Base-by-base conservation (phyloP, 2,329 filamentous ascomycete genomes). In the Ambrosiella cleistominuta region DNA sequence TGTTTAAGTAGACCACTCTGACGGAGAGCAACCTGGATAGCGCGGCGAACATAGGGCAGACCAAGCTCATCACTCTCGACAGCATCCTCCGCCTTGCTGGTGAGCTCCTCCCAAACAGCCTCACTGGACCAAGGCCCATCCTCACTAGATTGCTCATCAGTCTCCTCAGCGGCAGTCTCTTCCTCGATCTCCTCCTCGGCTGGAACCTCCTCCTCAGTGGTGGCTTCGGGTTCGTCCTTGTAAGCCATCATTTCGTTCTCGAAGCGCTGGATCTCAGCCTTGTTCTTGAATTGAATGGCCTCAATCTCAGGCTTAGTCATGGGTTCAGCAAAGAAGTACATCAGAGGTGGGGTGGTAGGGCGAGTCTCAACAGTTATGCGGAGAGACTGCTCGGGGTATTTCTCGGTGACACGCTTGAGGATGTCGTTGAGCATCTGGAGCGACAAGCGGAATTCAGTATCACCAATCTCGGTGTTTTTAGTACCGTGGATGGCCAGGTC, bases 291-390 rank as follows among this genome's bases (percentile, higher is more conserved):
- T 67, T 97, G 91, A n/a, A 93, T 86, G 11, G 71, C 69, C 15
- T 84, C 72, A 62, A 94, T 87, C 57, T 88, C 76, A 4, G 82
- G 77, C 4, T 86, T 78, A 0, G 78, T 79, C 57, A 97, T 82
- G 2, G 93, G 90, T 68, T 95, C 85, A 12, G 84, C 90, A 66
- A 95, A 95, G 57, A 97, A 81, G 66, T 95, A 91, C 80, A 95
- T 90, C 64, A 85, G 82, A 0, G 85, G 78, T 2, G 74, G 68
- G 8, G 68, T 69, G 7, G 74, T 75, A 1, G 73, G 71, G 9
- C 87, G 78, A 1, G 89, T 86, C 68, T 96, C 89, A 60, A 95
- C 84, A 67, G 90, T 83, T 42, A 96, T 68, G 9, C 89, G 84
- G 4, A 96, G 71, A 1, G 88, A 88, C 68, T 79, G 75, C 49